Conservation (phyloP, 176 grass and related monocot species). For the Aegilops bicornis region DNA sequence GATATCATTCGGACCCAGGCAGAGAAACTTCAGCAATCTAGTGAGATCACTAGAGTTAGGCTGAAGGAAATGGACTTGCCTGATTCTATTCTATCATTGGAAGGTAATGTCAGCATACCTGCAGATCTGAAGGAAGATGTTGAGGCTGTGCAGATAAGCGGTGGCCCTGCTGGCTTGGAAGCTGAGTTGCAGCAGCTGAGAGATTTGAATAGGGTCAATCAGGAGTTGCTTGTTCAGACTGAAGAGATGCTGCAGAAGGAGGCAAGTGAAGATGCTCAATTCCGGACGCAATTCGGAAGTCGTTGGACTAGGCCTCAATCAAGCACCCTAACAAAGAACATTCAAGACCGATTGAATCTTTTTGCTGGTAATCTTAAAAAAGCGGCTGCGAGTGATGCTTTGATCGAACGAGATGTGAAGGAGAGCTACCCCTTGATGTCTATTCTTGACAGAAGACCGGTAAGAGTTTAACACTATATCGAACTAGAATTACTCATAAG, state of each 20-base stretch:
- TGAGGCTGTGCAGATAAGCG: slow-evolving; percentile 97
- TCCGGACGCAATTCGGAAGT: slow-evolving; percentile 89
- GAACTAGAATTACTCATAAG: background rate
- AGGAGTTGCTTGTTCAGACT: slow-evolving; percentile 87
- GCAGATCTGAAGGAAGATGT: slow-evolving; percentile 82
- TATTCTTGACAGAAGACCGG: slow-evolving; percentile 89
- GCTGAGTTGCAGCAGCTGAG: slow-evolving; percentile 89
- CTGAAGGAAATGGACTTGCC: slow-evolving; percentile 99
- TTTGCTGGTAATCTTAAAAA: slow-evolving; percentile 93
- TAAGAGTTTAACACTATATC: slow-evolving; percentile 37
- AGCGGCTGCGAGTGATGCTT: slow-evolving; percentile 78
- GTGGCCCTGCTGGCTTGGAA: slow-evolving; percentile 84
- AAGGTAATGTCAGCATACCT: slow-evolving; percentile 92
- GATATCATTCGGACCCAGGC: slow-evolving; percentile 88
- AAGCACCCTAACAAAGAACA: slow-evolving; percentile 91
- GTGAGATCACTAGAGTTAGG: slow-evolving; percentile 92
- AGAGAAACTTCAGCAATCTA: slow-evolving; percentile 96
- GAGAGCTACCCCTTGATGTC: slow-evolving; percentile 87
- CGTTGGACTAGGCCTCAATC: slow-evolving; percentile 95
- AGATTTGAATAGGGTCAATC: slow-evolving; percentile 97
- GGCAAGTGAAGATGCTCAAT: slow-evolving; percentile 86
- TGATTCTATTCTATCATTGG: slow-evolving; percentile 92
- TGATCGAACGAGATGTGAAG: slow-evolving; percentile 73
- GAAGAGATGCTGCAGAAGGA: slow-evolving; percentile 97
- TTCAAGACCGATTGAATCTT: slow-evolving; percentile 89